phyloP scores from a whole-genome alignment of 179 eudicot genomes.

The Drosera spatulata region DNA sequence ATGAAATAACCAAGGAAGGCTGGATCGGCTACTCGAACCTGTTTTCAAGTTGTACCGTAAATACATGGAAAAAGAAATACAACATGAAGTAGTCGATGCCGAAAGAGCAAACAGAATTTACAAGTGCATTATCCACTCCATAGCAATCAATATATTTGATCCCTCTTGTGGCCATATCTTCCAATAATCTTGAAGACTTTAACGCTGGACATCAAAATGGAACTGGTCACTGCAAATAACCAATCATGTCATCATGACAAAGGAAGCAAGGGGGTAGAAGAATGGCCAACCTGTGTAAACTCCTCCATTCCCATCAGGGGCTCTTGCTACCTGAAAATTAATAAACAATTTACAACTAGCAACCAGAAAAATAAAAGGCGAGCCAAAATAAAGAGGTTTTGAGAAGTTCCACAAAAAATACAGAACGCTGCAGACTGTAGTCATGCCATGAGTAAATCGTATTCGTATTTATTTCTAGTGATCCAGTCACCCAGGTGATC shows the following conservation, averaged over 20 bases:
- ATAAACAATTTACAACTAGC: neutral
- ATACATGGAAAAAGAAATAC: conserved; percentile 4
- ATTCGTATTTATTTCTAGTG: too few relatives aligned
- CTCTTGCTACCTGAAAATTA: conserved; percentile 67
- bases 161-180: conserved; percentile 90
- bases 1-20: conserved; percentile 94
- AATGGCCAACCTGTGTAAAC: conserved; percentile 59
- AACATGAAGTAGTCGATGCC: conserved; percentile 2
- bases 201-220: conserved; percentile 43
- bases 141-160: conserved; percentile 89
- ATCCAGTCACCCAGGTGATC: too few relatives aligned
- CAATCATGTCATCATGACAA: neutral
- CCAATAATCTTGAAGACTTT: conserved; percentile 72
- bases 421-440: too few relatives aligned
- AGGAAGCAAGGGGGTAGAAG: neutral
- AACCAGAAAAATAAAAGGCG: too few relatives aligned
- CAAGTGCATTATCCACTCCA: conserved; percentile 96
- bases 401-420: too few relatives aligned
- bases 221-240: conserved; percentile 7
- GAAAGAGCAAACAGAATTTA: conserved; percentile 21
- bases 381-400: too few relatives aligned
- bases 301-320: conserved; percentile 99
- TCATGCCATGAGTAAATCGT: too few relatives aligned
- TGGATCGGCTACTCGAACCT: conserved; percentile 99
- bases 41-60: conserved; percentile 10